Base-by-base conservation (phyloP, 2,329 filamentous ascomycete species). In the Myriosclerotinia curreyana region DNA sequence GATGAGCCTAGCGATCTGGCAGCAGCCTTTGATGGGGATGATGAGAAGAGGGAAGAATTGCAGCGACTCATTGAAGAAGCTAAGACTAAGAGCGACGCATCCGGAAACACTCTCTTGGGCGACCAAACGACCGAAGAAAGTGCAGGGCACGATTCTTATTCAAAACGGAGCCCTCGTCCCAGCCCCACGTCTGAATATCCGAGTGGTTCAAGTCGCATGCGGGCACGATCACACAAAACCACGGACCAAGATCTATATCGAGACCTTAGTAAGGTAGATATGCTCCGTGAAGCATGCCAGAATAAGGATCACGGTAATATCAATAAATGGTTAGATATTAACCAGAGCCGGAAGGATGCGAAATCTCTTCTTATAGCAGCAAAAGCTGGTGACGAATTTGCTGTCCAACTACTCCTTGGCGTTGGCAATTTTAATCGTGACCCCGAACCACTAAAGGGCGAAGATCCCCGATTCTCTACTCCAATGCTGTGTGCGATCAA, bases 401-500 rank as follows among this genome's bases (percentile, higher is more conserved):
- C 74, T 42, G 66, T 75, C 17, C 68, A 71, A 31, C 54, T 76
- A 66, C 75, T 85, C 42, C 76, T 85, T 64, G 81, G 79, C 20
- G 77, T 81, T 65, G 76, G 79, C 46, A 76, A 79, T 63, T 82
- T 84, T 22, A 81, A 88, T 71, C 81, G 84, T 9, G 91, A 95
- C 70, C 92, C 92, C 40, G 80, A 83, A 8, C 85, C 90, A 15
- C 76, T 92, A 54, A 72, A 80, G 11, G 76, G 75, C 20, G 79
- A 79, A 65, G 80, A 82, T 36, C 77, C 82, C 50, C 92, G 95
- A 64, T 88, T 90, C 72, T 89, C 93, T 60, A 98, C 94, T 0
- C 95, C 95, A 1, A 96, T 99, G 81, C 83, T 97, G 46, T 92
- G 93, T 65, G 93, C 95, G 1, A 97, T 99, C 69, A 94, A 95